A percentile compares a stretch with the other conserved stretches of the same genome.
Evolutionary conservation across 768 basidiomycete genomes (phyloP).

Genomic region (Mycena olivaceomarginata): DNA sequence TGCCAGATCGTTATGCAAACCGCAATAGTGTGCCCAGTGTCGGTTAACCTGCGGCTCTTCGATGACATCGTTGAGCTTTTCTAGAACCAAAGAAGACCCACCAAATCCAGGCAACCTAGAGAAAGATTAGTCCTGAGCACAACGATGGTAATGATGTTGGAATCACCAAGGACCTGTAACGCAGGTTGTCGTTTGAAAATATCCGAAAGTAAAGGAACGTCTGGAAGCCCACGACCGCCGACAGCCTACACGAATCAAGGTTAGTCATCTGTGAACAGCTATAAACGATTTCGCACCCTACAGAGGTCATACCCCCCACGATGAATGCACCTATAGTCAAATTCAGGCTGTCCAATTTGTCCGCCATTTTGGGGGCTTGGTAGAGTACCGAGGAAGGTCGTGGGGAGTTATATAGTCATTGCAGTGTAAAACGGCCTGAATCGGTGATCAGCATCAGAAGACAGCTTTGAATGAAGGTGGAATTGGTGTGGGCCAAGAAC

Average conservation of each 20-base stretch:
- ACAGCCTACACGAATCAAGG: constrained; percentile 15
- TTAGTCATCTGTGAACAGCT: constrained; percentile 9
- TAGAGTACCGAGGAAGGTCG: constrained; percentile 5
- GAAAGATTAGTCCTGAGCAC: constrained; percentile 1
- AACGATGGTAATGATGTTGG: constrained; percentile 9
- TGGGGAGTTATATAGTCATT: constrained; percentile 9
- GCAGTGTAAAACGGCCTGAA: neutral
- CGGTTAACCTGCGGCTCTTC: constrained; percentile 55
- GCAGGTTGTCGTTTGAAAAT: constrained; percentile 25
- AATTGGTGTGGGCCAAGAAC: neutral
- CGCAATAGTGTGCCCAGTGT: constrained; percentile 60
- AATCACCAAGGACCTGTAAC: constrained; percentile 33
- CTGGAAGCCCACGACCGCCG: constrained; percentile 37
- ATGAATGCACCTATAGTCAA: constrained; percentile 6
- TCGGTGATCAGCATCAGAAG: constrained; percentile 7
- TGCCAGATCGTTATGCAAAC: constrained; percentile 63
- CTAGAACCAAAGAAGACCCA: constrained; percentile 9
- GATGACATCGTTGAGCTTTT: constrained; percentile 1
- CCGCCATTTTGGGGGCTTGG: constrained; percentile 6
- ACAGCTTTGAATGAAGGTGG: constrained; percentile 7
- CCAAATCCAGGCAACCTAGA: constrained; percentile 36
- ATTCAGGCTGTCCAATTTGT: constrained; percentile 6
- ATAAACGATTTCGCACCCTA: constrained; percentile 5
- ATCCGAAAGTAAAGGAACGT: constrained; percentile 30
- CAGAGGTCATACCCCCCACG: constrained; percentile 6